A percentile compares a stretch with the other conserved stretches of the same genome.
Evolutionary conservation across 73 alveolate genomes (phyloP).

Genomic region (Paramecium pentaurelia): DNA sequence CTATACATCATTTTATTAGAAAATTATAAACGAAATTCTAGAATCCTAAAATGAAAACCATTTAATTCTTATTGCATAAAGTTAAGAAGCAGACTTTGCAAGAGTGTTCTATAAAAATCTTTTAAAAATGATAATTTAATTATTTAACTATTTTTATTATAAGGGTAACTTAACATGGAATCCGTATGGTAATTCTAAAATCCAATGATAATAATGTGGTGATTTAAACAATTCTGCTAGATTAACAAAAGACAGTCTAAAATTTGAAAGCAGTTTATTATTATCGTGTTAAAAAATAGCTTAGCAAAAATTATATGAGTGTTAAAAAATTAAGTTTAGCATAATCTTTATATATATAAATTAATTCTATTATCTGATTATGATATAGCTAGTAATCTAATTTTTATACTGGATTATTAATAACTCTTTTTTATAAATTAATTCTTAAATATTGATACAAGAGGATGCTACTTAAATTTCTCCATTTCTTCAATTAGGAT

Average conservation of each 20-base stretch:
- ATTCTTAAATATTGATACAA: too few relatives aligned
- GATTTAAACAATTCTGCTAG: not conserved
- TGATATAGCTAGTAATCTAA: too few relatives aligned
- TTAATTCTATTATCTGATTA: too few relatives aligned
- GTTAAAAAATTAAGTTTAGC: too few relatives aligned
- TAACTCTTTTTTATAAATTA: too few relatives aligned
- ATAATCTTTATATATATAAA: too few relatives aligned
- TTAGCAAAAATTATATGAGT: not conserved
- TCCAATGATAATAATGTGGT: not conserved
- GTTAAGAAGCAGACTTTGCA: not conserved
- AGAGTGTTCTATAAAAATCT: not conserved
- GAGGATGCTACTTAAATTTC: too few relatives aligned
- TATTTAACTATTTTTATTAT: not conserved
- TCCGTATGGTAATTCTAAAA: not conserved
- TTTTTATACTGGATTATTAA: too few relatives aligned
- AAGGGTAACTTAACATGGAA: not conserved
- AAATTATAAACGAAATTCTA: not conserved
- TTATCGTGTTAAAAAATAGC: not conserved
- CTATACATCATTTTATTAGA: not conserved
- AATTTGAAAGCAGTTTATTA: not conserved
- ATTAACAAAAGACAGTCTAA: not conserved
- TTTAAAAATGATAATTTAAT: not conserved
- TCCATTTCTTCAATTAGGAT: too few relatives aligned
- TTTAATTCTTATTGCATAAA: not conserved
- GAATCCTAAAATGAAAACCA: not conserved